These are phyloP conservation scores for Botryotinia calthae DNA, from an alignment of 2,329 filamentous ascomycete genomes.

Conservation along the genomic window DNA sequence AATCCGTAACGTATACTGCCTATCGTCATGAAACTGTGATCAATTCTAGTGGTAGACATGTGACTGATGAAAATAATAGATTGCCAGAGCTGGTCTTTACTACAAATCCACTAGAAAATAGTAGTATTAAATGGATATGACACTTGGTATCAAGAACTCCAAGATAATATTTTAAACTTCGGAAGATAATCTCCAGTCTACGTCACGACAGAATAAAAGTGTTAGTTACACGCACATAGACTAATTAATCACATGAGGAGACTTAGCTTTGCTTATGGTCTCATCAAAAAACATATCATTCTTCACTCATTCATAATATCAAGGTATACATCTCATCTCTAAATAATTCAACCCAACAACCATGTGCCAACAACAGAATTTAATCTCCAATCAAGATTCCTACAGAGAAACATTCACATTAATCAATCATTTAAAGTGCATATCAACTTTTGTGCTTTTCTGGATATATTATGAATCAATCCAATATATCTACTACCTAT, in stretches of 20 bases:
- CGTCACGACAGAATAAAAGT: neutral
- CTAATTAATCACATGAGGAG: neutral
- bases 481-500: neutral
- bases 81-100: neutral
- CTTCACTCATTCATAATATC: neutral
- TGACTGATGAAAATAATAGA: neutral
- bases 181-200: neutral
- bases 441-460: neutral
- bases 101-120: neutral
- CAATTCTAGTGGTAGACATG: neutral
- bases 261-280: neutral
- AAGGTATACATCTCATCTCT: neutral
- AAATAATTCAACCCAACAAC: neutral
- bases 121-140: neutral
- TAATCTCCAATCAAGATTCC: neutral
- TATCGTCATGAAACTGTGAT: neutral
- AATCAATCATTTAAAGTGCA: accelerated
- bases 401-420: neutral
- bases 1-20: neutral
- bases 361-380: neutral
- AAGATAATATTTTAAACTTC: neutral
- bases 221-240: neutral
- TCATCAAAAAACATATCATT: neutral
- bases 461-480: neutral
- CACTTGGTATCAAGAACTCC: neutral